A percentile compares a stretch with the other conserved stretches of the same genome.
phyloP scores from a whole-genome alignment of 2,329 filamentous ascomycete species.

The Metarhizium sp. region DNA sequence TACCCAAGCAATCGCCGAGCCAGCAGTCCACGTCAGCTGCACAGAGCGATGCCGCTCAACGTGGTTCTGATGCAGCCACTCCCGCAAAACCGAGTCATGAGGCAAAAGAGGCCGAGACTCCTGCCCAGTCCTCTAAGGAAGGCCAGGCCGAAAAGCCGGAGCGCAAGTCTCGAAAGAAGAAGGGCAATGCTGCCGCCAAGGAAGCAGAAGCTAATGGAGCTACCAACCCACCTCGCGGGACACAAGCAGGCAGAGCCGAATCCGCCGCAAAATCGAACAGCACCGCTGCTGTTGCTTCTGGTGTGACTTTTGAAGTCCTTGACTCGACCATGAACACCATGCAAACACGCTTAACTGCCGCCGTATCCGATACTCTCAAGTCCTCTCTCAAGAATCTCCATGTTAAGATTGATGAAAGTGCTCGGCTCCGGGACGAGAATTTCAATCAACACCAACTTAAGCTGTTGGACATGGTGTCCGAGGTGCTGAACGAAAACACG shows the following conservation, averaged over 20 bases:
- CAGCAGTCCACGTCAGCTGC: conserved; percentile 13
- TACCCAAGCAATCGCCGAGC: conserved; percentile 24
- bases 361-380: conserved; percentile 41
- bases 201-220: conserved; percentile 36
- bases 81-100: conserved; percentile 32
- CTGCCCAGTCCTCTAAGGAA: conserved; percentile 28
- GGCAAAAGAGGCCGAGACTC: conserved; percentile 38
- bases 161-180: conserved; percentile 58
- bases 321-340: conserved; percentile 45
- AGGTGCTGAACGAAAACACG: conserved; percentile 53
- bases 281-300: conserved; percentile 12
- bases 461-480: conserved; percentile 48
- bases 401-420: conserved; percentile 57
- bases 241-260: conserved; percentile 16
- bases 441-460: conserved; percentile 45
- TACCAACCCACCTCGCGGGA: conserved; percentile 23
- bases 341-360: conserved; percentile 39
- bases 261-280: conserved; percentile 18
- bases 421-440: conserved; percentile 38
- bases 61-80: conserved; percentile 21
- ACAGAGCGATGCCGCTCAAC: conserved; percentile 20
- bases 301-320: conserved; percentile 35
- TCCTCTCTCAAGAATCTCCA: conserved; percentile 53
- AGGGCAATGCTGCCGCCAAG: conserved; percentile 36
- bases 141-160: conserved; percentile 48